A percentile compares a stretch with the other conserved stretches of the same genome.
These are phyloP conservation scores for Cytidiella melzeri DNA, from an alignment of 768 basidiomycete species.

Conservation along the genomic window DNA sequence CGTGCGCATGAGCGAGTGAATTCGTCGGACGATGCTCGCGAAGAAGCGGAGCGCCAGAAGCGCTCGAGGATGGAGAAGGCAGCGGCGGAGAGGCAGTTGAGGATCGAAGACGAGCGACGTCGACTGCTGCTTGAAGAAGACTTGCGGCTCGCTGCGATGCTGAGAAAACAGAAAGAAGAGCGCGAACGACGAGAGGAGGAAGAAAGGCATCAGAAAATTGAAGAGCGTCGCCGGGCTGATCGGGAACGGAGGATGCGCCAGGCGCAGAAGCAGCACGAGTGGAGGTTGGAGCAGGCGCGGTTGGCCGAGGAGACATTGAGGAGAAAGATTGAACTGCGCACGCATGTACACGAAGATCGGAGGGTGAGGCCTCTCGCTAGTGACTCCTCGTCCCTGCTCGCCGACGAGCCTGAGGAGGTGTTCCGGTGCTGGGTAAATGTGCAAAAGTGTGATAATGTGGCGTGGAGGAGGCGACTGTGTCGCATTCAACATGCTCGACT, in stretches of 20 bases:
- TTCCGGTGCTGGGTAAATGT: constrained; percentile 27
- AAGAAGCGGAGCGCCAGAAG: constrained; percentile 22
- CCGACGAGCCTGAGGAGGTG: constrained; percentile 1
- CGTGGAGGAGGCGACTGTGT: constrained; percentile 29
- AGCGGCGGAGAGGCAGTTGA: constrained; percentile 12
- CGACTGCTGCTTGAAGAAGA: constrained; percentile 23
- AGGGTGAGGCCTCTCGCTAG: background rate
- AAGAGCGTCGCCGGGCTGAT: constrained; percentile 15
- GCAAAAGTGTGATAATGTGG: constrained; percentile 20
- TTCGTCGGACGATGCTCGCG: constrained; percentile 13
- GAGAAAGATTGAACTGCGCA: constrained; percentile 3
- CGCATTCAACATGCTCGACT: constrained; percentile 21
- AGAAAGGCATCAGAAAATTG: constrained; percentile 8
- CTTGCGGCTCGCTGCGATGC: constrained; percentile 18
- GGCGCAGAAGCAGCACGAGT: constrained; percentile 9
- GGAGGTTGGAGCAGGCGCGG: constrained; percentile 12
- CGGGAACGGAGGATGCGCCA: constrained; percentile 13
- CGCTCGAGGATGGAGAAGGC: constrained; percentile 22
- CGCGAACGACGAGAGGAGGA: constrained; percentile 21
- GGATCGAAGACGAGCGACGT: constrained; percentile 21
- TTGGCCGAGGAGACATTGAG: constrained; percentile 1
- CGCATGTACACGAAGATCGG: constrained; percentile 7
- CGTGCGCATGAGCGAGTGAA: background rate
- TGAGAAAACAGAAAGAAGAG: constrained; percentile 19
- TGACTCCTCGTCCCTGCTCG: background rate